Conservation (phyloP, 1,284 basidiomycete species). For the Pterula multifida region DNA sequence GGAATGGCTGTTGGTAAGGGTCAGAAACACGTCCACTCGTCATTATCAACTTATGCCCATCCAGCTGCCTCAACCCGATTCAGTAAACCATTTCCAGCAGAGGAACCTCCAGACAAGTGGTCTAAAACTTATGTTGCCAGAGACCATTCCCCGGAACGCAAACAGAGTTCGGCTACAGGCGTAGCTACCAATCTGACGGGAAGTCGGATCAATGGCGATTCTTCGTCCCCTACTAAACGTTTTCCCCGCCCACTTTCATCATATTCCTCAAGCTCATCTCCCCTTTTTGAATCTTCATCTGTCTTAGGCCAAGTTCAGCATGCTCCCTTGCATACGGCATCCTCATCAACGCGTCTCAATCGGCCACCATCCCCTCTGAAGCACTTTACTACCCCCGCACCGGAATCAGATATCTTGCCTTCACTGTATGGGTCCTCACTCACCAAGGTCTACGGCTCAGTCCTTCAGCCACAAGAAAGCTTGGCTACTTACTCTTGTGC, state of each 20-base stretch:
- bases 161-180: background rate
- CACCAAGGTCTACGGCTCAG: constrained; percentile 71
- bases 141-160: constrained; percentile 28
- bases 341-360: constrained; percentile 27
- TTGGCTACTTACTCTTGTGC: constrained; percentile 54
- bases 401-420: constrained; percentile 49
- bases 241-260: constrained; percentile 37
- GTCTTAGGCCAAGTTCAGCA: constrained; percentile 27
- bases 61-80: constrained; percentile 59
- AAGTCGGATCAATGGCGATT: constrained; percentile 10
- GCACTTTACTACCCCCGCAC: constrained; percentile 28
- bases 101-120: constrained; percentile 50
- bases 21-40: constrained; percentile 4
- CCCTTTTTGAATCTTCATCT: constrained; percentile 16
- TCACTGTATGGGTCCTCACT: constrained; percentile 33
- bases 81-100: constrained; percentile 33
- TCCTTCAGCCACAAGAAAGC: constrained; percentile 66
- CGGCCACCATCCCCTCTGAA: constrained; percentile 48
- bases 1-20: constrained; percentile 61
- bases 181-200: constrained; percentile 13
- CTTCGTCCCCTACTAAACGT: constrained; percentile 24
- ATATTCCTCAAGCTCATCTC: constrained; percentile 19
- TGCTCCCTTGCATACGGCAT: constrained; percentile 47
- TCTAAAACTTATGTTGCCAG: constrained; percentile 60
- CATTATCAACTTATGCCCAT: constrained; percentile 5